Base-by-base conservation (phyloP, 2,329 filamentous ascomycete species). In the Akanthomyces lecanii region DNA sequence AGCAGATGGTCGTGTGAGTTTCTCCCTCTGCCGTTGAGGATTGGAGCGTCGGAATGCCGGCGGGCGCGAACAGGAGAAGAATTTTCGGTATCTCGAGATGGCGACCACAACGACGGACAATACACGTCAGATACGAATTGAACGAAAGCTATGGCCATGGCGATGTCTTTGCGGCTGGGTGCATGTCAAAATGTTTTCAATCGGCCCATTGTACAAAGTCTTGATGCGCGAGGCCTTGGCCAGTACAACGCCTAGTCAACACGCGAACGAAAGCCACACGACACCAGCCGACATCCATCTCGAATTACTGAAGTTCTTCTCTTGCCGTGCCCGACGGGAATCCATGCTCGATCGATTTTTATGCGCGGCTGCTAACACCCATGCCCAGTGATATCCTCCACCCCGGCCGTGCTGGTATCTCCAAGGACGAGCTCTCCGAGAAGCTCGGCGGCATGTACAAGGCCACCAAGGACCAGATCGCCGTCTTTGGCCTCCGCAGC, bases 1-100 rank as follows among this genome's bases (percentile, higher is more conserved):
- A 96, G 88, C 94, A 98, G 89, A 97, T 98, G 92, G 94, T 97
- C 83, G 91, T 97, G 94, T 97, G 92, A 88, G 90, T 89, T 72
- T 72, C 33, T 68, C 68, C 65, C 69, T 68, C 65, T 61, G 63
- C 62, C 64, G 65, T 58, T 64, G 52, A 12, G 3, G 25, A 16
- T 11, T 18, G n/a, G 45, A 58, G 21, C 23, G 21, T 36, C 30
- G 6, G 44, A 38, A 61, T 53, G 38, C 25, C 23, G 54, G 60
- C 61, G 36, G 10, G n/a, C 50, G 48, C 55, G 28, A 50, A 21
- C 47, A 53, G 51, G 45, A 55, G 62, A 56, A 51, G 57, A 56
- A 42, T 64, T 64, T 57, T 64, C 45, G 45, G 47, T 38, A 21
- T 42, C 16, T n/a, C 51, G 33, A 62, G 45, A 54, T 12, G 45